Base-by-base conservation (phyloP, 345 rosid genomes). In the Populus euphratica region DNA sequence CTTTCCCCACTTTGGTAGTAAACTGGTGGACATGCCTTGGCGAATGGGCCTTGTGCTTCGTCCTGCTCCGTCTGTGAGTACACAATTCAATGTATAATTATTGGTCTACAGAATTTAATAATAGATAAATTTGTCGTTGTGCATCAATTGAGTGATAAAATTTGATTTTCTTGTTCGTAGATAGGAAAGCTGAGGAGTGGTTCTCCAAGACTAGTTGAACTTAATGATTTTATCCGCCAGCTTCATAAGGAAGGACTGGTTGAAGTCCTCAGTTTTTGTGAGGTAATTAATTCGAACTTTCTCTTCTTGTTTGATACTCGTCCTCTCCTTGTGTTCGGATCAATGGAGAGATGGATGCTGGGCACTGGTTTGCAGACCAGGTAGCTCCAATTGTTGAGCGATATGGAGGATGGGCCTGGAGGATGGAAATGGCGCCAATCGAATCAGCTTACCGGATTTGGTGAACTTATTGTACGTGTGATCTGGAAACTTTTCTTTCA, bases 361-460 rank as follows among this genome's bases (percentile, higher is more conserved):
- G 38, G 62, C 59, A 13, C 41, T 77, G 25, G 16, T 71, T 73
- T 87, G 86, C 92, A 96, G 99, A 92, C 99, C 62, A 90, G 86
- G 95, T 96, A 70, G 92, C 97, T 39, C 97, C 99, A 69, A 91
- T 96, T 11, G 99, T 96, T 70, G 97, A 93, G 89, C 98, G 99
- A 47, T 96, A 92, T 68, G 97, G 99, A 73, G 99, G 98, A 81
- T 93, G 97, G 98, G 99, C 99, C 56, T 87, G 92, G 33, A 88
- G 99, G 74, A 80, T 90, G 96, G 99, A 96, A 81, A 85, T 96
- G 20, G 99, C 93, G 62, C 91, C 99, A 21, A 90, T 93, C 14
- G 99, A 96, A 83, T 96, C 99, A 35, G 97, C 98, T 20, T 96
- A 93, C 80, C 98, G 97, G 99, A 85, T 96, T 88, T 84, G 99